Base-by-base conservation (phyloP, 163 green algal genomes). In the Coccomyxa subellipsoidea region DNA sequence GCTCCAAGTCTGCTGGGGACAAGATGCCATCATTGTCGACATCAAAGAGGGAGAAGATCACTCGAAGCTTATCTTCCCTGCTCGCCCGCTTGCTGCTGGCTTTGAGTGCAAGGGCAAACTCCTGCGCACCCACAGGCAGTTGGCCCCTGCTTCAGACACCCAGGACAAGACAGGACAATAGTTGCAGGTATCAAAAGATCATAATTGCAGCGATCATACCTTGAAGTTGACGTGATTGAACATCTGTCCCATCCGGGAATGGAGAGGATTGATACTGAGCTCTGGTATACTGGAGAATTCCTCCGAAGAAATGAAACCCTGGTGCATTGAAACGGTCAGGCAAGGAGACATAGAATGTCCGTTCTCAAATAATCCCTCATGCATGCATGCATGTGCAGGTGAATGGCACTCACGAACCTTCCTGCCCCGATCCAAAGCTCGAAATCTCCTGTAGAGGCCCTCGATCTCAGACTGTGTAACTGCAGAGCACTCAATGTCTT, bases 151-250 rank as follows among this genome's bases (percentile, higher is more conserved):
- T n/a, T n/a, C n/a, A n/a, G n/a, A n/a, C n/a, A n/a, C n/a, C n/a
- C n/a, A n/a, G n/a, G n/a, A n/a, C n/a, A n/a, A n/a, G n/a, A n/a
- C n/a, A n/a, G n/a, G n/a, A n/a, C n/a, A n/a, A n/a, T n/a, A n/a
- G n/a, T n/a, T n/a, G n/a, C n/a, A n/a, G n/a, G n/a, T n/a, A n/a
- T n/a, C n/a, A n/a, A n/a, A n/a, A 25, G 34, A 10, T n/a, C 21
- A 29, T 12, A 7, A 34, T 34, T n/a, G 31, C 21, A 53, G 8
- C 40, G 32, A 2, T 25, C 36, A 12, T n/a, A 87, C 84, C 80
- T 93, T 93, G 82, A 98, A 99, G 88, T 99, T 99, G 25, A 97
- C 90, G 54, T 87, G 92, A 66, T 98, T 94, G 83, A 95, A 96
- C 40, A 96, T 85, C 31, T 92, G 92, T 47, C 95, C 91, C 71